These are phyloP conservation scores for Actinomortierella ambigua DNA, from an alignment of 371 early-diverging fungal species.

Conservation along the genomic window DNA sequence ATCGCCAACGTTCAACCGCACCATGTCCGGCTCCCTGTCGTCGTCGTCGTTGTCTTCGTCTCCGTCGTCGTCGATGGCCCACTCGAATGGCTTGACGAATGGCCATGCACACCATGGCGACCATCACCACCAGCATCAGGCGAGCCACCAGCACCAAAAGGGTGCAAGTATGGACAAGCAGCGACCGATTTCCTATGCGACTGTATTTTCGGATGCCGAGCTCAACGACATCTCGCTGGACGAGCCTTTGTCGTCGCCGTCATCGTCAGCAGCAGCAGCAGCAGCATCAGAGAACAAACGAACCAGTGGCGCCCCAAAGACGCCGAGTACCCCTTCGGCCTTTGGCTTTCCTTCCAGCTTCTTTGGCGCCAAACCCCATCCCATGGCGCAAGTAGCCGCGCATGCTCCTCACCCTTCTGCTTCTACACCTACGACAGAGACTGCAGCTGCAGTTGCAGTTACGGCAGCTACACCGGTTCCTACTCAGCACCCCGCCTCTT, in stretches of 20 bases:
- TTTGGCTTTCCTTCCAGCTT: slow-evolving; percentile 45
- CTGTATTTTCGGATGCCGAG: slow-evolving; percentile 42
- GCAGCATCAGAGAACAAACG: slow-evolving; percentile 15
- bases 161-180: slow-evolving; percentile 22
- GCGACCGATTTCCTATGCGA: slow-evolving; percentile 40
- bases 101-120: slow-evolving; percentile 13
- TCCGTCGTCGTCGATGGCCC: slow-evolving; percentile 5
- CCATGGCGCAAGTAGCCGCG: slow-evolving; percentile 18
- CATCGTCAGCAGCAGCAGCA: too few relatives aligned
- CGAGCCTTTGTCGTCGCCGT: slow-evolving; percentile 7
- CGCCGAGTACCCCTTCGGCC: slow-evolving; percentile 26
- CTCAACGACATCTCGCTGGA: slow-evolving; percentile 41
- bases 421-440: slow-evolving; percentile 12
- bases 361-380: slow-evolving; percentile 43
- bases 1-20: neutral
- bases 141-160: slow-evolving; percentile 14
- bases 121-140: slow-evolving; percentile 12
- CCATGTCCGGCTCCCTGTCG: neutral
- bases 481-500: neutral
- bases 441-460: slow-evolving; percentile 5
- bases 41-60: slow-evolving; percentile 4
- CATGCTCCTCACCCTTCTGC: slow-evolving; percentile 18
- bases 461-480: slow-evolving; percentile 4
- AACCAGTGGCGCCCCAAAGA: slow-evolving; percentile 17
- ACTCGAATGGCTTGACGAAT: slow-evolving; percentile 5